Evolutionary conservation across 441 rosid species (phyloP).

Genomic region (Kokia cookei): DNA sequence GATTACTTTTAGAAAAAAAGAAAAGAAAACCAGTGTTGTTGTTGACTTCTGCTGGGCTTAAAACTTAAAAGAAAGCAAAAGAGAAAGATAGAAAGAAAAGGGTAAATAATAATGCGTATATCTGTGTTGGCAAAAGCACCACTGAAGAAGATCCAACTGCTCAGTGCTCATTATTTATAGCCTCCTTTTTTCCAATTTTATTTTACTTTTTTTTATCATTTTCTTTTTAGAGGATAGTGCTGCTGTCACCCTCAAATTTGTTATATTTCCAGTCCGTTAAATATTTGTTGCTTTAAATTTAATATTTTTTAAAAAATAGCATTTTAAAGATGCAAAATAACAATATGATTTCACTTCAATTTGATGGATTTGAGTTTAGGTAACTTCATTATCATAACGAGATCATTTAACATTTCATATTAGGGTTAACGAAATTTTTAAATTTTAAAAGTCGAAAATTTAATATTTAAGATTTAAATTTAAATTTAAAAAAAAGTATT

Average conservation of each 20-base stretch:
- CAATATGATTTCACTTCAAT: neutral
- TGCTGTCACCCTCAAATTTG: slow-evolving; percentile 1
- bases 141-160: slow-evolving; percentile 20
- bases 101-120: slow-evolving; percentile 8
- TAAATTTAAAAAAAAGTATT: too few species aligned
- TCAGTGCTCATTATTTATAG: slow-evolving; percentile 20
- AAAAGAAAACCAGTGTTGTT: neutral
- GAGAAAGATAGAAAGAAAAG: neutral
- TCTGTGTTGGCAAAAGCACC: slow-evolving; percentile 21
- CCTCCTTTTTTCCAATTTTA: neutral
- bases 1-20: neutral
- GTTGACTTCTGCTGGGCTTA: neutral
- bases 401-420: neutral
- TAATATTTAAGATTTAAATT: too few species aligned
- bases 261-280: neutral
- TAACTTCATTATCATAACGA: neutral
- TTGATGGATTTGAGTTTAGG: neutral
- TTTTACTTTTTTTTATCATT: neutral
- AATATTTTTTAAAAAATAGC: neutral
- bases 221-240: neutral
- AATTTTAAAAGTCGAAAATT: too few species aligned
- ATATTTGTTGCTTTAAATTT: neutral
- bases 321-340: neutral
- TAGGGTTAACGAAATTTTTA: neutral
- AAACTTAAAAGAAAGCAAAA: neutral